phyloP scores from a whole-genome alignment of 1,284 basidiomycete genomes.

The Heterobasidion annosum region DNA sequence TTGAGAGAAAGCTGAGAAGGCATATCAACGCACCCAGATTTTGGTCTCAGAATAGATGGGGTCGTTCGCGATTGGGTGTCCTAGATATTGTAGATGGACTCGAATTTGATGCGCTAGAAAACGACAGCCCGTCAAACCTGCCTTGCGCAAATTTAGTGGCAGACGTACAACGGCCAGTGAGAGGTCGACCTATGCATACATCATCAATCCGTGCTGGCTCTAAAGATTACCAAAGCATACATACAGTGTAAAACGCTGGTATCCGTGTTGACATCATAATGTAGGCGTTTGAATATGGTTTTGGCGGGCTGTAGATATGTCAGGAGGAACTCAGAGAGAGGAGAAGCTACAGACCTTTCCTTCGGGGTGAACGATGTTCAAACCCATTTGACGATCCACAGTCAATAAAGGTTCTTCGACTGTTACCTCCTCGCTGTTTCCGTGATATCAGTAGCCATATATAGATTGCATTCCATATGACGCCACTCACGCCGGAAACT shows the following conservation, averaged over 20 bases:
- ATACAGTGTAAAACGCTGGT: constrained; percentile 86
- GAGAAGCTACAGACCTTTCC: constrained; percentile 59
- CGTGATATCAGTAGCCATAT: neutral
- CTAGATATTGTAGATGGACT: constrained; percentile 94
- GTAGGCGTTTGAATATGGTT: constrained; percentile 83
- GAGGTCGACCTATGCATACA: constrained; percentile 53
- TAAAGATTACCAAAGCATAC: constrained; percentile 17
- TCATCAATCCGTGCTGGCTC: neutral
- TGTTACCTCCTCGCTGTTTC: constrained; percentile 60
- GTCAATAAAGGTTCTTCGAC: constrained; percentile 89
- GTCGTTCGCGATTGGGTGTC: constrained; percentile 90
- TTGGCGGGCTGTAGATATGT: constrained; percentile 61
- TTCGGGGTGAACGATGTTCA: constrained; percentile 91
- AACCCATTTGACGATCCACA: constrained; percentile 91
- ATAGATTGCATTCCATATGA: neutral
- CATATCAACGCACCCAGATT: constrained; percentile 62
- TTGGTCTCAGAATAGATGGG: constrained; percentile 73
- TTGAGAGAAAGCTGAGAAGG: neutral
- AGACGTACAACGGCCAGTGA: constrained; percentile 80
- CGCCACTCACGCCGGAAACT: constrained; percentile 69
- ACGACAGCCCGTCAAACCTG: neutral
- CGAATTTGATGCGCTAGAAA: constrained; percentile 83
- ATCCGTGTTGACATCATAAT: constrained; percentile 77
- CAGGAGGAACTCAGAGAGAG: neutral
- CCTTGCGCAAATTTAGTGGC: neutral